These are phyloP conservation scores for Macrotyloma uniflorum DNA, from an alignment of 306 rosid genomes.

Conservation along the genomic window DNA sequence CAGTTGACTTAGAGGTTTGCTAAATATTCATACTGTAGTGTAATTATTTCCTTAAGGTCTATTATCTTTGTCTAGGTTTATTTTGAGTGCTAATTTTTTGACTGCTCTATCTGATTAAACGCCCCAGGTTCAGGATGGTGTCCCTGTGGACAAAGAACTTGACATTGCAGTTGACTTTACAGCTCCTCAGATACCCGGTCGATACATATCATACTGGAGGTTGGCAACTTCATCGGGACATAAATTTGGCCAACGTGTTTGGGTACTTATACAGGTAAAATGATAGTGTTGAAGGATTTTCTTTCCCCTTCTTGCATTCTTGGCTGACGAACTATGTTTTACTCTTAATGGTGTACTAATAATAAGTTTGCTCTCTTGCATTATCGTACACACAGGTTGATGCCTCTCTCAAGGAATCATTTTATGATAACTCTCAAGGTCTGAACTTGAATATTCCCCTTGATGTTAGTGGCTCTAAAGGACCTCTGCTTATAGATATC, in stretches of 20 bases:
- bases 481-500: slow-evolving; percentile 50
- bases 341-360: background rate
- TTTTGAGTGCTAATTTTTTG: slow-evolving; percentile 15
- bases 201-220: slow-evolving; percentile 83
- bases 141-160: slow-evolving; percentile 57
- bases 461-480: slow-evolving; percentile 32
- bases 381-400: slow-evolving; percentile 65
- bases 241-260: slow-evolving; percentile 87
- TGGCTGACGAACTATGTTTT: background rate
- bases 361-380: background rate
- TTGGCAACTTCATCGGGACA: slow-evolving; percentile 76
- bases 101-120: slow-evolving; percentile 25
- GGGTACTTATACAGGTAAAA: slow-evolving; percentile 86
- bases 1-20: slow-evolving; percentile 71
- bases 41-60: background rate
- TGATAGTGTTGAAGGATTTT: background rate
- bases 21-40: slow-evolving; percentile 21
- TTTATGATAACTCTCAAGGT: slow-evolving; percentile 49
- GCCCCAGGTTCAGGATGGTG: slow-evolving; percentile 63
- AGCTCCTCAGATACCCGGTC: slow-evolving; percentile 77
- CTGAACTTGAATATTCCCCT: slow-evolving; percentile 72
- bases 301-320: background rate
- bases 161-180: slow-evolving; percentile 85
- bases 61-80: slow-evolving; percentile 14
- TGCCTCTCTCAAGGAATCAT: slow-evolving; percentile 53